These are phyloP conservation scores for Lentinus tigrinus DNA, from an alignment of 768 basidiomycete genomes.

Conservation along the genomic window DNA sequence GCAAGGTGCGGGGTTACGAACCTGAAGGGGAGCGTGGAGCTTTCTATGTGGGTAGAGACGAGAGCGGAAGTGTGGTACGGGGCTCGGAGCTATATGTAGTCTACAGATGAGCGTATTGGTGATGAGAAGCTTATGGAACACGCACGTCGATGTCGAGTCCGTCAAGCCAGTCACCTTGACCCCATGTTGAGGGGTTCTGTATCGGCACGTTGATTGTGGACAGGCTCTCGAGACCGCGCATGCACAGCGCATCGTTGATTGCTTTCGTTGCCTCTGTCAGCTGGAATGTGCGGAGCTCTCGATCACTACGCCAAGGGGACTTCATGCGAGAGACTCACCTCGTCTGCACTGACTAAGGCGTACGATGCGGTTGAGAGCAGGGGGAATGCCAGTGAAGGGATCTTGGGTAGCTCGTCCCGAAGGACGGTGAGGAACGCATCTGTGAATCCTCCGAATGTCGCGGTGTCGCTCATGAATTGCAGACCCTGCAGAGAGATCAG, in stretches of 20 bases:
- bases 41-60: conserved; percentile 37
- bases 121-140: neutral
- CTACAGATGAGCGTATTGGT: neutral
- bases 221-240: conserved; percentile 28
- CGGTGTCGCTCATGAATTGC: conserved; percentile 63
- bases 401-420: conserved; percentile 67
- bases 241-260: conserved; percentile 62
- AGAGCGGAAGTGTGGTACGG: conserved; percentile 35
- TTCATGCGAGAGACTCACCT: conserved; percentile 39
- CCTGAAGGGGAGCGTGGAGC: conserved; percentile 35
- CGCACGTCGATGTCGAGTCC: conserved; percentile 29
- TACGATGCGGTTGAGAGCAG: conserved; percentile 50
- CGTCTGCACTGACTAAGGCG: conserved; percentile 32
- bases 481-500: conserved; percentile 48
- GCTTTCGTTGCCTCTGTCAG: conserved; percentile 35
- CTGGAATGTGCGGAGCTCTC: conserved; percentile 31
- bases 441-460: conserved; percentile 66
- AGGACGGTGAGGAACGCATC: conserved; percentile 55
- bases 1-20: conserved; percentile 6
- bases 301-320: conserved; percentile 4
- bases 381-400: conserved; percentile 56
- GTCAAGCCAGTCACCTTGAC: conserved; percentile 23
- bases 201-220: conserved; percentile 32
- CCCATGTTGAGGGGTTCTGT: conserved; percentile 29
- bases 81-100: conserved; percentile 23